Base-by-base conservation (phyloP, 352 stramenopile species). In the Phytopythium mirpurense region DNA sequence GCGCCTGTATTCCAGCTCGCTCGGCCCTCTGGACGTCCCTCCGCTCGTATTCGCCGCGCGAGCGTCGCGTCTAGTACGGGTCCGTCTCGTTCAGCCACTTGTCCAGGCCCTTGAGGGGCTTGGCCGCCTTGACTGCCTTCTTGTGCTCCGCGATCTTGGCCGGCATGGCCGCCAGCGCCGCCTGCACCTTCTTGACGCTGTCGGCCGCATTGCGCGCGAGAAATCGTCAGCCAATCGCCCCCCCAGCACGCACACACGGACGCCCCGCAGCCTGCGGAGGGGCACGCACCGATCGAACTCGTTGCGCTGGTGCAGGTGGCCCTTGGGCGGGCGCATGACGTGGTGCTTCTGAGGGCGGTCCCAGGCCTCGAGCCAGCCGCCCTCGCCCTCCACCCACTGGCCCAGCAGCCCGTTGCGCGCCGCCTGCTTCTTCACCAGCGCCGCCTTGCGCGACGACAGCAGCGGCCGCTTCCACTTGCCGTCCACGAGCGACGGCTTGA, bases 31-130 rank as follows among this genome's bases (percentile, higher is more conserved):
- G n/a, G n/a, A n/a, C n/a, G n/a, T n/a, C n/a, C 34, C 34, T 38
- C 34, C 34, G 34, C 34, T 38, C 34, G n/a, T n/a, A n/a, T n/a
- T n/a, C n/a, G n/a, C n/a, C n/a, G n/a, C 37, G 6, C 37, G 18
- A 18, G 36, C 16, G 36, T n/a, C 37, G 24, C 34, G 43, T 67
- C 57, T 88, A 93, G 70, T 92, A 94, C 49, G 74, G 72, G 56
- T 90, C 75, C 57, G 46, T 77, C 65, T 95, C 84, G 62, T 86
- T 92, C 38, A 95, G 74, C 84, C 84, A 95, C 68, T 93, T 92
- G 60, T 95, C 82, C 24, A 95, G 71, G 29, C 84, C 84, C 68
- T 89, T 88, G 59, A 95, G 72, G 16, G 84, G 84, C 67, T 95
- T 95, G 50, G 82, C 56, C 51, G 76, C 67, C 67, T 90, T 86